A percentile compares a stretch with the other conserved stretches of the same genome.
phyloP scores from a whole-genome alignment of 169 alveolate species.

The Ichthyophthirius multifiliis region DNA sequence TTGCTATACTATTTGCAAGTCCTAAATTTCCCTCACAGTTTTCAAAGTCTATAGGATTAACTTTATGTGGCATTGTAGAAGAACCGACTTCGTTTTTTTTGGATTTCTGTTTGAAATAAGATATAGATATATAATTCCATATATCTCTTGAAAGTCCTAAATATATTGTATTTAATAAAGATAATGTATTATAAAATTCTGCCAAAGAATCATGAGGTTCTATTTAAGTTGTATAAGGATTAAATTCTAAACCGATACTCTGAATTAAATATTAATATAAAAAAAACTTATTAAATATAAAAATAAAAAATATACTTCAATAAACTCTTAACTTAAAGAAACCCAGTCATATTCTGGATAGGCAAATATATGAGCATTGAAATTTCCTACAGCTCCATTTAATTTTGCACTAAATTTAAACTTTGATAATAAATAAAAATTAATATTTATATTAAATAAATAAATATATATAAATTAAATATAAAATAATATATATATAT shows the following conservation, averaged over 20 bases:
- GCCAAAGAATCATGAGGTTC: slow-evolving; percentile 94
- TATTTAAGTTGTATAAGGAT: slow-evolving; percentile 92
- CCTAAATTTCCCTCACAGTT: slow-evolving; percentile 97
- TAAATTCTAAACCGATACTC: slow-evolving; percentile 81
- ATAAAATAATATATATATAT: no score
- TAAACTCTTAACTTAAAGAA: slow-evolving; percentile 62
- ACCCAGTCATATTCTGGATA: slow-evolving; percentile 92
- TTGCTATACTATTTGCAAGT: slow-evolving; percentile 84
- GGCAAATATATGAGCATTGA: slow-evolving; percentile 91
- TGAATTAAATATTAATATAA: slow-evolving; percentile 37
- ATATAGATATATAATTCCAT: slow-evolving; percentile 90
- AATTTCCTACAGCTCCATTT: slow-evolving; percentile 97
- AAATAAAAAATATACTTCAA: slow-evolving; percentile 49
- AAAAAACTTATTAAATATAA: neutral
- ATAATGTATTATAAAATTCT: slow-evolving; percentile 78
- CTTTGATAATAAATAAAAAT: neutral
- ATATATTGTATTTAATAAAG: slow-evolving; percentile 85
- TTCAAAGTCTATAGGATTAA: slow-evolving; percentile 96
- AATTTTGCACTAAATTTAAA: slow-evolving; percentile 88
- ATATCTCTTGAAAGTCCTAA: slow-evolving; percentile 92
- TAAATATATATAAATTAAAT: no score
- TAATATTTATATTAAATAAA: neutral
- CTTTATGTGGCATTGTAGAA: slow-evolving; percentile 98
- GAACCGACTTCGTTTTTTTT: slow-evolving; percentile 93
- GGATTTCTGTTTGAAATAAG: slow-evolving; percentile 57